Evolutionary conservation across 75 land plant genomes (phyloP), one percentile per base, ranked within the genome.

Genomic region (Isoetes taiwanensis): DNA sequence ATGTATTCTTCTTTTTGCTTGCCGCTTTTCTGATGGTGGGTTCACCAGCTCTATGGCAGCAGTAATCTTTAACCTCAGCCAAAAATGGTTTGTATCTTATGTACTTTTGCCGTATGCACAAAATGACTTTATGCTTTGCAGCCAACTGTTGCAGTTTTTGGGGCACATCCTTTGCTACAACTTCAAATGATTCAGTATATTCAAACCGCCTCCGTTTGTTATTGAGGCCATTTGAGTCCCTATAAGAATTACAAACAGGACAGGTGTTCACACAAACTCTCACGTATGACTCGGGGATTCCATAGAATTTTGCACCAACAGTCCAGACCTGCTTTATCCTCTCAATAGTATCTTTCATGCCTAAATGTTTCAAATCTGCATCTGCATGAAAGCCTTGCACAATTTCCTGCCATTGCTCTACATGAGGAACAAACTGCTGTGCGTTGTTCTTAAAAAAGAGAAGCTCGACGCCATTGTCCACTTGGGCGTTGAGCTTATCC

Each of bases 21-120:
- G 68, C 41, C 21, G 50, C 4, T 23, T 46, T 46, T 23, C 25
- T 46, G 25, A 46, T n/a, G 3, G 73, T 70, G 2, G 90, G 90
- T 67, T 85, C 86, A 0, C 90, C 90, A 0, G 90, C 90, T n/a
- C 90, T 46, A 40, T 85, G 90, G 46, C 90, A 85, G 8, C 87
- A 86, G 59, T 85, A 85, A 58, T 85, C 90, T 80, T 85, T 85
- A n/a, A 85, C 90, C 66, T 85, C 90, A 2, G 90, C 90, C 77
- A 85, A 73, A 41, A 85, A 85, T 3, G 90, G 90, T 78, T 82
- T 82, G 56, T 81, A 85, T 61, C 86, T 55, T 32, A 85, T 82
- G 62, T 85, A 85, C 72, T 85, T 85, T 68, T 85, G 90, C 50
- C 90, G 58, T 28, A 85, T 85, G 52, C 90, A 85, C 21, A 85